phyloP scores from a whole-genome alignment of 352 stramenopile species.

The Pythium biforme region DNA sequence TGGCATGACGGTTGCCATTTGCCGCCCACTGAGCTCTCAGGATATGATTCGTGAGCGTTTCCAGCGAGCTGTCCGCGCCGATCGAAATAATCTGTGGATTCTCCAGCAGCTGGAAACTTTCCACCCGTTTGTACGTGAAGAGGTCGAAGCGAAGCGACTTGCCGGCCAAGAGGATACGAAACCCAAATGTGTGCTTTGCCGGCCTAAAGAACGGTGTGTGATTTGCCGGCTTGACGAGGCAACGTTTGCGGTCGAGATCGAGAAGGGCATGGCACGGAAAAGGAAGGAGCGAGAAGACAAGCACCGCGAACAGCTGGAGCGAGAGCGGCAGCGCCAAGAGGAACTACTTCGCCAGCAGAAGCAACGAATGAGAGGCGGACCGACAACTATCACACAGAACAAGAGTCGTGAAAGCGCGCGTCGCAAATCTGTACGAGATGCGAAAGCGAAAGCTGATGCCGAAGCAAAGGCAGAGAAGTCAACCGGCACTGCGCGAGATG shows the following conservation, averaged over 20 bases:
- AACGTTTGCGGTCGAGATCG: constrained; percentile 19
- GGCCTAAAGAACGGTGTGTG: constrained; percentile 27
- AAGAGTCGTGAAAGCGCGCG: constrained; percentile 15
- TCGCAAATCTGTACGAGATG: constrained; percentile 17
- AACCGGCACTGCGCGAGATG: not conserved
- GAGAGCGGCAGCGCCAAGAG: constrained; percentile 11
- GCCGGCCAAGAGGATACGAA: constrained; percentile 1
- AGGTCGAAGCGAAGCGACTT: constrained; percentile 2
- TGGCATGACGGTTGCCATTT: constrained; percentile 55
- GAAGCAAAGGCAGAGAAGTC: constrained; percentile 11
- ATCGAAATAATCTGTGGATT: constrained; percentile 42
- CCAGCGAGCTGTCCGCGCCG: constrained; percentile 48
- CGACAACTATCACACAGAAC: not conserved
- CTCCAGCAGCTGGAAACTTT: constrained; percentile 70
- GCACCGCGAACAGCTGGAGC: constrained; percentile 17
- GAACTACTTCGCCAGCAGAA: constrained; percentile 16
- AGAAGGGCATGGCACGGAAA: constrained; percentile 17
- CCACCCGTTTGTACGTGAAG: constrained; percentile 41
- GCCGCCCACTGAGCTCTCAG: constrained; percentile 33
- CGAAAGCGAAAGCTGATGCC: constrained; percentile 17
- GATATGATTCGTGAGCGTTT: constrained; percentile 56
- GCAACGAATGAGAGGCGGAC: constrained; percentile 16
- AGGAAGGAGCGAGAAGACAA: constrained; percentile 23
- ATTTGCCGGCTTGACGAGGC: constrained; percentile 30
- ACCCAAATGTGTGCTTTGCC: constrained; percentile 28